Base-by-base conservation (phyloP, 306 rosid genomes). In the Carpinus fangiana region DNA sequence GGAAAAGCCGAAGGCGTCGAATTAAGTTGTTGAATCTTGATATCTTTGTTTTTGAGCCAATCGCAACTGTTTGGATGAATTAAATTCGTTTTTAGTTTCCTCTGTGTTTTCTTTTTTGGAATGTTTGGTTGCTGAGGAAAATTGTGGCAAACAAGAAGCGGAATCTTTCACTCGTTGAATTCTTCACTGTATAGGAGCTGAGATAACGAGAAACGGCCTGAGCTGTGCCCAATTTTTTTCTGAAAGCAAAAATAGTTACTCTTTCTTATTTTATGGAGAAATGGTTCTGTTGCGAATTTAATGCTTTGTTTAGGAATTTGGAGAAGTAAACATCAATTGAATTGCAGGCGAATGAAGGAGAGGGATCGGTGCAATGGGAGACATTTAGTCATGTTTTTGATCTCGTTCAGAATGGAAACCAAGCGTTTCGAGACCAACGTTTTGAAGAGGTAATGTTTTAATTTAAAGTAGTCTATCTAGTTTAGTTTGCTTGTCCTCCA, bases 401-500 rank as follows among this genome's bases (percentile, higher is more conserved):
- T 54, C 90, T 88, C 23, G 94, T 95, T 79, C 90, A 85, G 82
- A 85, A 79, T 54, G 99, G 99, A 52, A 95, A 95, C 84, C 80
- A 5, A 8, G 90, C 93, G 26, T 93, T 91, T 81, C 85, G 90
- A 73, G 90, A 88, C 67, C 83, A 84, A 43, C 84, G 80, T 52
- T 84, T 85, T 77, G 94, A 92, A 82, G 96, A 93, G 97, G 99
- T 95, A 52, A 69, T 53, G 1, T 50, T 72, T 72, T 73, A 2
- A 73, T 61, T 51, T 52, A 18, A 16, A 72, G 46, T 43, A 34
- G 11, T 57, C 41, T 45, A 47, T 72, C 73, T 10, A 55, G 18
- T 71, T 72, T 75, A 70, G 75, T 65, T 80, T 59, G 65, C 23
- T 59, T 20, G 5, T 23, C 65, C 65, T 23, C 26, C 61, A 18